These are phyloP conservation scores for Colletotrichum magnum DNA, from an alignment of 2,329 filamentous ascomycete species.

Conservation along the genomic window DNA sequence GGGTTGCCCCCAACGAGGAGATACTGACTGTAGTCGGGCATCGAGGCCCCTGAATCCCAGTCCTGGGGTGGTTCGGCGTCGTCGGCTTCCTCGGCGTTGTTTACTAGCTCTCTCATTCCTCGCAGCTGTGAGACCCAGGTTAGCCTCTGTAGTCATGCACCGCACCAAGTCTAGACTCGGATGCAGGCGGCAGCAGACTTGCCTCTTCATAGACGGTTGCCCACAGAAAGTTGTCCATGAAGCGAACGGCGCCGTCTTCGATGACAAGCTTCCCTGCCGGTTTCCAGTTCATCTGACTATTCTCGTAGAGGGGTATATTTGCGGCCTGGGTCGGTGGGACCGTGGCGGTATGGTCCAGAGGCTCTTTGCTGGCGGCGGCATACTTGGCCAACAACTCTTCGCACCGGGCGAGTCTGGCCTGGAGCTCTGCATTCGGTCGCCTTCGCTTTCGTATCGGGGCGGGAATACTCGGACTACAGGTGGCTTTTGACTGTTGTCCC, in stretches of 20 bases:
- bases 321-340: conserved; percentile 12
- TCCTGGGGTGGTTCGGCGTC: conserved; percentile 6
- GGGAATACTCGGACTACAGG: conserved; percentile 71
- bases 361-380: conserved; percentile 50
- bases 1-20: conserved; percentile 21
- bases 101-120: conserved; percentile 23
- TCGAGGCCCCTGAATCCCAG: conserved; percentile 31
- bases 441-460: conserved; percentile 71
- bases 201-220: conserved; percentile 71
- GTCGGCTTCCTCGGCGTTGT: conserved; percentile 7
- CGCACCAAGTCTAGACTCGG: not conserved
- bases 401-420: conserved; percentile 70
- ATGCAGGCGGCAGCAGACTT: conserved; percentile 41
- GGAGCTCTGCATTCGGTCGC: conserved; percentile 72
- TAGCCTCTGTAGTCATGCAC: not conserved
- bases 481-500: conserved; percentile 43
- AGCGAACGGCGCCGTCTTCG: conserved; percentile 67
- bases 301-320: conserved; percentile 30
- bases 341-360: conserved; percentile 7
- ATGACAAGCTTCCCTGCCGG: conserved; percentile 66
- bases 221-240: conserved; percentile 70
- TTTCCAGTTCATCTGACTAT: conserved; percentile 53
- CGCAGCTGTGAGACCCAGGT: conserved; percentile 5
- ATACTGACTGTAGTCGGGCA: conserved; percentile 35
- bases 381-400: conserved; percentile 72